phyloP scores from a whole-genome alignment of 345 rosid species.

The Brassica juncea region DNA sequence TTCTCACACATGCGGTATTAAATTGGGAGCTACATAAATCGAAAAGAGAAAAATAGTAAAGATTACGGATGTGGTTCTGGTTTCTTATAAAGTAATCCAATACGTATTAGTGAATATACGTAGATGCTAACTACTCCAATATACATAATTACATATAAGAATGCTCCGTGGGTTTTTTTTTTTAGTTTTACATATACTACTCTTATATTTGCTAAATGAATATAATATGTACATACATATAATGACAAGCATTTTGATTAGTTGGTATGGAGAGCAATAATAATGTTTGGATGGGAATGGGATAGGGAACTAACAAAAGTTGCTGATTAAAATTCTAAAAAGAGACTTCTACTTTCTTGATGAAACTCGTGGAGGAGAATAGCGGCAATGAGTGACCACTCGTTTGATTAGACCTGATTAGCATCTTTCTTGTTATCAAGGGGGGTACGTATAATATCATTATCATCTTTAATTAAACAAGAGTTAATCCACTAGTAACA shows the following conservation, averaged over 20 bases:
- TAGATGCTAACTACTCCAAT: slow-evolving; percentile 11
- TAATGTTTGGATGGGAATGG: slow-evolving; percentile 35
- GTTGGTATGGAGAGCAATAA: slow-evolving; percentile 32
- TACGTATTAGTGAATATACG: neutral
- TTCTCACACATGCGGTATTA: slow-evolving; percentile 32
- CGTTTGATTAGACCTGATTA: slow-evolving; percentile 36
- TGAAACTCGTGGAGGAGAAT: slow-evolving; percentile 33
- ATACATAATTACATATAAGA: neutral
- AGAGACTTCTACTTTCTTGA: neutral
- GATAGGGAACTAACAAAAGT: slow-evolving; percentile 25
- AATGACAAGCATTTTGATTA: slow-evolving; percentile 24
- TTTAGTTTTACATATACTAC: neutral
- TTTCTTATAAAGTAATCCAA: neutral
- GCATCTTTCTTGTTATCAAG: slow-evolving; percentile 33
- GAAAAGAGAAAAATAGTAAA: neutral
- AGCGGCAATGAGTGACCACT: slow-evolving; percentile 20
- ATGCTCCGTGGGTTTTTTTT: neutral
- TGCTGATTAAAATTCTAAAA: slow-evolving; percentile 7
- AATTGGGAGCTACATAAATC: neutral
- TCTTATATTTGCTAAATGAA: neutral
- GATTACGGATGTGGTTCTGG: neutral
- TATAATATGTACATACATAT: neutral
- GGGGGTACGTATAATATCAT: slow-evolving; percentile 18
- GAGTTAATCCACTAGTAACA: neutral
- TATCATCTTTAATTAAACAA: slow-evolving; percentile 22